Conservation (phyloP, 139 green algal genomes). For the Chlamydomonas asymmetrica region DNA sequence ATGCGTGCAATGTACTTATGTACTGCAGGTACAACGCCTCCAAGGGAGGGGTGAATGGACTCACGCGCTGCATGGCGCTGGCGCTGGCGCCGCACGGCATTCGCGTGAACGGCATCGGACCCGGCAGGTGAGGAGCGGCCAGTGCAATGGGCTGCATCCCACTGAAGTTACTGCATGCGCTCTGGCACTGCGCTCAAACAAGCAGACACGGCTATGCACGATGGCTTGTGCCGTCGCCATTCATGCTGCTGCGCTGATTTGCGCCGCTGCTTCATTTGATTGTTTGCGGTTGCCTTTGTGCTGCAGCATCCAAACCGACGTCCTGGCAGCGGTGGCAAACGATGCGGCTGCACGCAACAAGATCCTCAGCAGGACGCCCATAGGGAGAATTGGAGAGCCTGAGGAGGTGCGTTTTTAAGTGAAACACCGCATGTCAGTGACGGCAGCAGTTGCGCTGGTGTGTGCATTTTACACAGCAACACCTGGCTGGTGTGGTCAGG, state of each 20-base stretch:
- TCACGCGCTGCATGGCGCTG: conserved; percentile 83
- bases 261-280: too few relatives aligned
- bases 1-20: too few relatives aligned
- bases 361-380: conserved; percentile 62
- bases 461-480: too few relatives aligned
- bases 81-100: conserved; percentile 78
- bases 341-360: conserved; percentile 58
- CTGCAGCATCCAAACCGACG: conserved; percentile 77
- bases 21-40: conserved; percentile 80
- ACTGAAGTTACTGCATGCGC: neutral
- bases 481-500: too few relatives aligned
- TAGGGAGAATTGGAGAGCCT: conserved; percentile 75
- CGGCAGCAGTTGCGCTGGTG: too few relatives aligned
- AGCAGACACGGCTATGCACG: too few relatives aligned
- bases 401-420: conserved; percentile 58
- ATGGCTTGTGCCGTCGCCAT: too few relatives aligned
- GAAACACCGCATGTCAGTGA: too few relatives aligned
- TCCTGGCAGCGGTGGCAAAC: conserved; percentile 67
- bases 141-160: neutral
- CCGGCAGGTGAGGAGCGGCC: conserved; percentile 47
- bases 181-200: too few relatives aligned
- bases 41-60: conserved; percentile 87
- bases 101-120: conserved; percentile 83
- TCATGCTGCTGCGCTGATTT: too few relatives aligned
- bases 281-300: neutral